Percentiles rank a stretch among this genome's conserved stretches.
phyloP scores from a whole-genome alignment of 2,329 filamentous ascomycete genomes.

The Pseudocercospora fijiensis region DNA sequence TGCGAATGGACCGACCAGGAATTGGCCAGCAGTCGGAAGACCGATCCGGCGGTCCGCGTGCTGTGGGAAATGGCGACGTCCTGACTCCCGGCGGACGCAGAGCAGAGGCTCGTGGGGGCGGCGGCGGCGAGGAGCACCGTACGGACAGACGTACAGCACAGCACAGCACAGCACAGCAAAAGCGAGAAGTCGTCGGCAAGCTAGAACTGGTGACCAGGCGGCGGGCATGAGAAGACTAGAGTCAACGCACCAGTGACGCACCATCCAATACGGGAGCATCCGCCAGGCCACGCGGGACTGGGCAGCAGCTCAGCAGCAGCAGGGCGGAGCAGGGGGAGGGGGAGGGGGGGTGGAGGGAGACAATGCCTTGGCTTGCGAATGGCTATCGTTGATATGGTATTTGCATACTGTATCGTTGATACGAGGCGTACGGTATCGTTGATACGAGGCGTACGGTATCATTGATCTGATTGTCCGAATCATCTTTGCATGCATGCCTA shows the following conservation, averaged over 20 bases:
- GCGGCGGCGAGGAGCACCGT: too few species aligned
- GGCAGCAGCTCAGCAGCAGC: conserved; percentile 14
- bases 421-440: too few species aligned
- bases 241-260: conserved; percentile 22
- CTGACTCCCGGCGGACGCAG: conserved; percentile 3
- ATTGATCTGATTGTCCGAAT: neutral
- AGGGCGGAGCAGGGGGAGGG: conserved; percentile 14
- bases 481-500: conserved; percentile 6
- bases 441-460: neutral
- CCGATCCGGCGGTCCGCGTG: conserved; percentile 17
- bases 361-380: conserved; percentile 5
- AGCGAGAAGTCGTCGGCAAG: conserved; percentile 6
- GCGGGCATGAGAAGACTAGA: conserved; percentile 5
- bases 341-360: conserved; percentile 10
- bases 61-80: neutral
- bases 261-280: conserved; percentile 20
- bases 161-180: conserved; percentile 3
- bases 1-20: conserved; percentile 16
- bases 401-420: neutral
- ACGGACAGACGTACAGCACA: too few species aligned
- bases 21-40: conserved; percentile 12
- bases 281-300: conserved; percentile 16
- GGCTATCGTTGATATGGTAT: conserved; percentile 16
- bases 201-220: conserved; percentile 3
- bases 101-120: conserved; percentile 2